Conservation (phyloP, 768 basidiomycete species). For the Termitomyces eurrhizus region DNA sequence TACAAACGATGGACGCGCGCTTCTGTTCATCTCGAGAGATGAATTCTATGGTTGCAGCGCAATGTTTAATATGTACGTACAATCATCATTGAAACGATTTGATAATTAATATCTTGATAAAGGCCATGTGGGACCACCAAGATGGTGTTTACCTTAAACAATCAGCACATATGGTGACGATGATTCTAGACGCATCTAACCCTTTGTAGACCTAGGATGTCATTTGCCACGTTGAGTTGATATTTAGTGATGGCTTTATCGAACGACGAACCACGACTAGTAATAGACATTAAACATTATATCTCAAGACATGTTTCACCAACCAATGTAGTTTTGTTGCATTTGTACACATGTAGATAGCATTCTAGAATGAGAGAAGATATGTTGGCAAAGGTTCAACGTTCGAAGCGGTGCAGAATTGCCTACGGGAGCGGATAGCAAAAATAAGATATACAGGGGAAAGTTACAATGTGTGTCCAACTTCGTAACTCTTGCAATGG, state of each 20-base stretch:
- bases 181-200: not conserved
- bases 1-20: slow-evolving; percentile 24
- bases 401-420: no score
- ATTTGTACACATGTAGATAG: no score
- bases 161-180: not conserved
- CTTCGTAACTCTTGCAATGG: not conserved
- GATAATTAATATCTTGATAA: not conserved
- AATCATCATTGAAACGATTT: not conserved
- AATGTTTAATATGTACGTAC: not conserved
- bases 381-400: no score
- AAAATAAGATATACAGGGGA: no score
- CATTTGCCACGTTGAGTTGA: not conserved
- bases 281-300: no score
- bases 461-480: not conserved
- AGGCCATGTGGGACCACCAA: not conserved
- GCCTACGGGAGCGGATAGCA: no score
- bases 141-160: not conserved
- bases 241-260: not conserved
- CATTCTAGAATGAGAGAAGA: no score
- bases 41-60: not conserved
- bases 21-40: not conserved
- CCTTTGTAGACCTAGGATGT: not conserved
- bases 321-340: no score
- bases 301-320: no score
- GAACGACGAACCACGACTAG: not conserved